Evolutionary conservation across 176 grass and related monocot genomes (phyloP), one percentile per base, ranked within the genome.

Genomic region (Ensete glaucum): DNA sequence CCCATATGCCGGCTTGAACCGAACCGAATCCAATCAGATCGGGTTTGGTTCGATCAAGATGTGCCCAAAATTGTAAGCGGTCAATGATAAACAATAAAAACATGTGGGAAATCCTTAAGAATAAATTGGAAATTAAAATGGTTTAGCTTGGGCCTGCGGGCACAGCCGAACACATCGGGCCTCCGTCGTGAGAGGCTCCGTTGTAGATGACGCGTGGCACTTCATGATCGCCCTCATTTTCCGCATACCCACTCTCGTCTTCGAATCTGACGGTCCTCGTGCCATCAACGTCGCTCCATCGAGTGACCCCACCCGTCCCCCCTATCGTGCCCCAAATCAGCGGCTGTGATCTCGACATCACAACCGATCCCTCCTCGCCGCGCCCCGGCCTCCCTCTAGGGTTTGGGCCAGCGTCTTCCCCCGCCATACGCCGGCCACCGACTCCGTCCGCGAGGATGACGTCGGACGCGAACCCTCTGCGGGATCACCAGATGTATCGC

Each of bases 371-470:
- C 22, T 10, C 53, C 52, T 74, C 53, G 72, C 53, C 53, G 52
- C 21, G 64, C 71, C 48, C 56, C 34, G 34, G 34, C 34, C 4
- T 6, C 5, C 34, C 34, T 43, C 34, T 43, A 43, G 34, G 34
- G 34, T 43, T 43, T 43, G 34, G 34, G 34, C 34, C 34, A 43
- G 4, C 34, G 19, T 19, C 60, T 55, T 52, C 21, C 13, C 53
- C 17, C 55, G 16, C 2, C 17, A 4, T 5, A 12, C 55, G 3
- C 17, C 55, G 13, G 55, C 55, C 55, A 17, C 16, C 19, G 34
- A 19, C 79, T 70, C 58, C 81, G 55, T 84, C 75, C 67, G 65
- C 75, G 52, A 76, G 52, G 43, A 96, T 96, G 85, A 75, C 88
- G 26, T 43, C 34, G 34, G 34, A 43, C 34, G 4, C 4, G 3